Conservation (phyloP, 2,329 filamentous ascomycete genomes). For the Zalaria obscura region DNA sequence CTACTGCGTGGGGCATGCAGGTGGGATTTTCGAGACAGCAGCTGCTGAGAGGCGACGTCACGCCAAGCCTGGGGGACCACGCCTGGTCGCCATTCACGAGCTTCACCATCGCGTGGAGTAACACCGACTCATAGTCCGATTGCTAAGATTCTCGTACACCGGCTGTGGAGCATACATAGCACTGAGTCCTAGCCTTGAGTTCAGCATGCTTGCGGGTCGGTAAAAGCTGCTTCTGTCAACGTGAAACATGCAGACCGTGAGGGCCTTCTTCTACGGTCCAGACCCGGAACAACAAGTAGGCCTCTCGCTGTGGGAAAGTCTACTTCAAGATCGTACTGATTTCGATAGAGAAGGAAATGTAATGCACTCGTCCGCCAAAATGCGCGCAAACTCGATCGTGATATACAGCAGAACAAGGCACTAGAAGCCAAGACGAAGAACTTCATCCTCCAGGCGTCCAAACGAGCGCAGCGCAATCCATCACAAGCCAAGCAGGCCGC, state of each 20-base stretch:
- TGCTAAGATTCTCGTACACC: no score
- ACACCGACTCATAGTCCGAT: no score
- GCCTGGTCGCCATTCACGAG: no score
- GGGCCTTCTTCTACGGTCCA: constrained; percentile 76
- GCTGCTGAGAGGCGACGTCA: no score
- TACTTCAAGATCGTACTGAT: constrained; percentile 4
- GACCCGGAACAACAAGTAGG: constrained; percentile 84
- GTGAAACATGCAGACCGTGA: constrained; percentile 66
- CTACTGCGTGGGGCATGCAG: no score
- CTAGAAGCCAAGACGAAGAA: constrained; percentile 75
- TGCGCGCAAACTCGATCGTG: constrained; percentile 86
- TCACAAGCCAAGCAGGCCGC: constrained; percentile 65
- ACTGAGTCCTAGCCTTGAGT: no score
- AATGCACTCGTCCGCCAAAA: constrained; percentile 81
- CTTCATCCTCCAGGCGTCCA: constrained; percentile 70
- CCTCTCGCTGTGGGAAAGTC: constrained; percentile 3
- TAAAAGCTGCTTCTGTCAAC: no score
- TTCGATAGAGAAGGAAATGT: constrained; percentile 74
- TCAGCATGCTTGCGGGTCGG: no score
- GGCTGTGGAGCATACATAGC: no score
- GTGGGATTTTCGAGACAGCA: no score
- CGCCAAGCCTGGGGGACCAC: no score
- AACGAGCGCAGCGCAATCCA: constrained; percentile 67
- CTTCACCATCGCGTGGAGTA: no score
- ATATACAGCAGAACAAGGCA: constrained; percentile 64